phyloP scores from a whole-genome alignment of 805 yeast genomes.

The Pichia pseudocactophila region DNA sequence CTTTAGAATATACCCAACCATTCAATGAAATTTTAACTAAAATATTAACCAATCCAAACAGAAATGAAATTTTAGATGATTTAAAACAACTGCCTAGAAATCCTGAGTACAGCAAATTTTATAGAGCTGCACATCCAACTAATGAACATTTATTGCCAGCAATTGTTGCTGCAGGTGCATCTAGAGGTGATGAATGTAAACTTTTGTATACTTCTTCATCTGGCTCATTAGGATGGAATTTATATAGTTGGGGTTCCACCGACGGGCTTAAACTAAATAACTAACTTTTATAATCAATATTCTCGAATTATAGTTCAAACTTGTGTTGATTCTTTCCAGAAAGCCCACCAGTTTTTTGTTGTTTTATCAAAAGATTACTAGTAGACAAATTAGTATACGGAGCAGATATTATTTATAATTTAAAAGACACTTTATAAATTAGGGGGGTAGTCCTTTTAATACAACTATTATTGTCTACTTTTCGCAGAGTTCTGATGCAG shows the following conservation, averaged over 20 bases:
- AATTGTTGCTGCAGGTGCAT: conserved; percentile 51
- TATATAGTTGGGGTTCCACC: conserved; percentile 36
- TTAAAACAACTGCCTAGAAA: conserved; percentile 29
- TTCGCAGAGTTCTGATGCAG: too few species aligned
- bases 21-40: conserved; percentile 41
- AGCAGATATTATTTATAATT: too few species aligned
- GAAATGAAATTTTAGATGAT: conserved; percentile 26
- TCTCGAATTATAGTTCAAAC: too few species aligned
- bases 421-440: too few species aligned
- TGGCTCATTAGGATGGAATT: conserved; percentile 61
- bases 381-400: too few species aligned
- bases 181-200: conserved; percentile 34
- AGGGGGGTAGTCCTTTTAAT: too few species aligned
- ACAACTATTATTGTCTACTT: too few species aligned
- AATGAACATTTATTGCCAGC: conserved; percentile 66
- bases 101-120: conserved; percentile 26
- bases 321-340: too few species aligned
- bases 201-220: conserved; percentile 38
- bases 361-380: too few species aligned
- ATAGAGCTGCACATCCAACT: conserved; percentile 57
- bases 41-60: conserved; percentile 27
- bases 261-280: not conserved
- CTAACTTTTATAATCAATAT: not conserved
- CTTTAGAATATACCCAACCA: conserved; percentile 40
- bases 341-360: too few species aligned